Percentiles rank a stretch among this genome's conserved stretches.
phyloP scores from a whole-genome alignment of 495 filamentous ascomycete species.

The Penicillium ucsense region DNA sequence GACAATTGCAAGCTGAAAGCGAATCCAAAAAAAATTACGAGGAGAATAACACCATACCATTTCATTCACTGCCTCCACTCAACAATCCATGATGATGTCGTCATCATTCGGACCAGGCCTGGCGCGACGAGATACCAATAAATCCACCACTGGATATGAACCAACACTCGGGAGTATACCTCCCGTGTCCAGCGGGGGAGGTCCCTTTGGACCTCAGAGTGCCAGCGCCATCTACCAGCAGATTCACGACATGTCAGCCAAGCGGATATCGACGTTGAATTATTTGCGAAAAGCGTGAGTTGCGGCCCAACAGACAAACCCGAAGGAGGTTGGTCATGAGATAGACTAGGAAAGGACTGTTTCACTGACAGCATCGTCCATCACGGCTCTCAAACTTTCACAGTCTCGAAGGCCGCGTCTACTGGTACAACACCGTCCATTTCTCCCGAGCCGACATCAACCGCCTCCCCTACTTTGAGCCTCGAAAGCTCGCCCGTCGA shows the following conservation, averaged over 20 bases:
- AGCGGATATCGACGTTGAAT: slow-evolving; percentile 91
- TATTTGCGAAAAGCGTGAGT: slow-evolving; percentile 86
- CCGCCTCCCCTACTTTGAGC: slow-evolving; percentile 76
- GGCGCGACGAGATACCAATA: slow-evolving; percentile 29
- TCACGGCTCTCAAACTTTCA: neutral
- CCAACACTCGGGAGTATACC: slow-evolving; percentile 13
- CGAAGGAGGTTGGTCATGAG: too few relatives aligned
- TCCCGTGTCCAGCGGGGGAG: slow-evolving; percentile 23
- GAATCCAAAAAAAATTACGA: neutral
- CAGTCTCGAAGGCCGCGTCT: slow-evolving; percentile 86
- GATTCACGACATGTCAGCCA: slow-evolving; percentile 80
- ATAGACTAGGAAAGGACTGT: too few relatives aligned
- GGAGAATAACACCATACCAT: slow-evolving; percentile 2
- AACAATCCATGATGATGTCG: slow-evolving; percentile 22
- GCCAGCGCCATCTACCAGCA: slow-evolving; percentile 66
- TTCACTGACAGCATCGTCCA: too few relatives aligned
- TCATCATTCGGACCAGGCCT: slow-evolving; percentile 27
- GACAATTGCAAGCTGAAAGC: too few relatives aligned
- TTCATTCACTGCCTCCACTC: neutral
- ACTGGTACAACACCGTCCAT: slow-evolving; percentile 95
- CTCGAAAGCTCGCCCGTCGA: slow-evolving; percentile 68
- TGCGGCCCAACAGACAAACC: neutral
- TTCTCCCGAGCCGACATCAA: slow-evolving; percentile 75
- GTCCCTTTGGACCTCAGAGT: slow-evolving; percentile 46
- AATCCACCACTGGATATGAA: slow-evolving; percentile 26